Evolutionary conservation across 2,329 filamentous ascomycete species (phyloP), one percentile per base, ranked within the genome.

Genomic region (Scleromitrula shiraiana): DNA sequence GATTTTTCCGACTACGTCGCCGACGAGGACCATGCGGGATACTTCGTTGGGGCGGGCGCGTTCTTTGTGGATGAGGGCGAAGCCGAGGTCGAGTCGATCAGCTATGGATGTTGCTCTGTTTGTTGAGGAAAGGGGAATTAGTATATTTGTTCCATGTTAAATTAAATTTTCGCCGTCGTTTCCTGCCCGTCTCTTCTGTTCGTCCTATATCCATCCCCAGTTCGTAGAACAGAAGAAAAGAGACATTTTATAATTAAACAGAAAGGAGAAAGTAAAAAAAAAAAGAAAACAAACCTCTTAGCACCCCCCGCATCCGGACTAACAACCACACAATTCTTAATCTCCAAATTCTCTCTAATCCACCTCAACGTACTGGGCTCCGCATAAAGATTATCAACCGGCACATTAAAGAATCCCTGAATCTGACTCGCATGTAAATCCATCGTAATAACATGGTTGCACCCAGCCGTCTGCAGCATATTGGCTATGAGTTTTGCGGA

Each of bases 51-150:
- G 83, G n/a, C 88, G 81, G 5, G 89, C 85, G 50, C 90, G 86
- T 70, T 96, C 91, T 72, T 97, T 96, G 77, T 96, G 90, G 59
- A 97, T 97, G 46, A 97, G 79, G 7, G 91, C 91, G 66, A 97
- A 96, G 52, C 83, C 84, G 40, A 90, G 80, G 63, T 95, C 89
- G 52, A 97, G 78, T 41, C 88, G 84, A 67, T 96, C 91, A 49
- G 91, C 91, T 56, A 97, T 95, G 10, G 85, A 88, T 7, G 91
- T 95, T 33, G 90, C 91, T 67, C 83, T 80, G 56, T 30, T 17
- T 33, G 9, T 3, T 19, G 4, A 1, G 5, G 8, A 7, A 17
- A 6, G 8, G 41, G n/a, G 20, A 33, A 7, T 41, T 29, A 27
- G 19, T 35, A 9, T 22, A 6, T 19, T 41, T 20, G 17, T 20